phyloP scores from a whole-genome alignment of 2,329 filamentous ascomycete species.

The Colletotrichum sp. region DNA sequence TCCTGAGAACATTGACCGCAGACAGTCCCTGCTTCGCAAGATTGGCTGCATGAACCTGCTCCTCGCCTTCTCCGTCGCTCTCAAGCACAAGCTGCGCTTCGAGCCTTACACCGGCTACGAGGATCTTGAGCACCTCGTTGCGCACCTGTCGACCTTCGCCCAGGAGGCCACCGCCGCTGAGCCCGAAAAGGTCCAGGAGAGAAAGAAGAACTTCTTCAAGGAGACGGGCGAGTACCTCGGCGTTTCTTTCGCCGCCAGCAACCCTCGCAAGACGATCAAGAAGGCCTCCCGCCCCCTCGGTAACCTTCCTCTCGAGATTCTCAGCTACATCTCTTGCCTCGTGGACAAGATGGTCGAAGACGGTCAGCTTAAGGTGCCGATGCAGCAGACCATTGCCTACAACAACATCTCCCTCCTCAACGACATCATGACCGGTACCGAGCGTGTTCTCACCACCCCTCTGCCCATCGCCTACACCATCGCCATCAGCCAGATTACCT shows the following conservation, averaged over 20 bases:
- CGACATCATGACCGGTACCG: slow-evolving; percentile 74
- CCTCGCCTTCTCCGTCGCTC: slow-evolving; percentile 75
- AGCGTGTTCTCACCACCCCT: slow-evolving; percentile 82
- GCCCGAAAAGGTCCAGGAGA: slow-evolving; percentile 32
- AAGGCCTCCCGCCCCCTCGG: slow-evolving; percentile 74
- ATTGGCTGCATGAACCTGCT: slow-evolving; percentile 79
- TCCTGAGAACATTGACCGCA: slow-evolving; percentile 53
- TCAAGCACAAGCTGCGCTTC: slow-evolving; percentile 85
- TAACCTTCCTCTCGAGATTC: slow-evolving; percentile 83
- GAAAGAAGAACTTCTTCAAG: slow-evolving; percentile 63
- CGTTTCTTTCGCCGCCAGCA: slow-evolving; percentile 76
- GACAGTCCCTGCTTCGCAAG: slow-evolving; percentile 73
- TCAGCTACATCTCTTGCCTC: slow-evolving; percentile 73
- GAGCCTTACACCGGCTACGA: slow-evolving; percentile 81
- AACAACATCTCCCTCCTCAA: slow-evolving; percentile 69
- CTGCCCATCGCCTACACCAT: slow-evolving; percentile 85
- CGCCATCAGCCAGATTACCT: slow-evolving; percentile 84
- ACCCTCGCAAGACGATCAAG: slow-evolving; percentile 81
- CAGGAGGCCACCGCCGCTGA: slow-evolving; percentile 51
- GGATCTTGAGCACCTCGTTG: slow-evolving; percentile 72
- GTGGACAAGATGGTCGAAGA: slow-evolving; percentile 65
- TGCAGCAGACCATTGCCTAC: slow-evolving; percentile 66
- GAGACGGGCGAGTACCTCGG: slow-evolving; percentile 75
- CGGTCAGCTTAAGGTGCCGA: slow-evolving; percentile 58
- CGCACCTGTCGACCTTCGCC: slow-evolving; percentile 78